These are phyloP conservation scores for Syzygium aromaticum DNA, from an alignment of 345 rosid genomes.

Conservation along the genomic window DNA sequence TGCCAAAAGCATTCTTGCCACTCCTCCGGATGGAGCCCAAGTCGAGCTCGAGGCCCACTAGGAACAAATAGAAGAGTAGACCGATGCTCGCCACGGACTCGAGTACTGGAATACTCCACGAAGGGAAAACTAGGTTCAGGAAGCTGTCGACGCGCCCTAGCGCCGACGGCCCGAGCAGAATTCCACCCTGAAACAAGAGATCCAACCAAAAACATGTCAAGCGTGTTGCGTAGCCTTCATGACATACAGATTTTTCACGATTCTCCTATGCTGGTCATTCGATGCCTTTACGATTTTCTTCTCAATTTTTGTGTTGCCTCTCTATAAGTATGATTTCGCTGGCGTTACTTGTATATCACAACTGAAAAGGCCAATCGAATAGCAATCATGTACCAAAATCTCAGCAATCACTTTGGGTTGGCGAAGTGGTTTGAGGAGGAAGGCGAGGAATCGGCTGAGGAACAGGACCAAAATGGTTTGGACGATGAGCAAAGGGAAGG, in stretches of 20 bases:
- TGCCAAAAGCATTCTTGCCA: constrained; percentile 29
- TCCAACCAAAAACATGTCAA: neutral
- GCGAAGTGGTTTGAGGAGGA: constrained; percentile 82
- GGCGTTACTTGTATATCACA: neutral
- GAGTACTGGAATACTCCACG: constrained; percentile 38
- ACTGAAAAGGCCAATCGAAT: neutral
- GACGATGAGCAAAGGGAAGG: constrained; percentile 69
- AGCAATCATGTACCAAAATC: constrained; percentile 37
- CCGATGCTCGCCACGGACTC: constrained; percentile 52
- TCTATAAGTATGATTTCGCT: neutral
- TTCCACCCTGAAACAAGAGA: constrained; percentile 10
- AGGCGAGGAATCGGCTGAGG: constrained; percentile 58
- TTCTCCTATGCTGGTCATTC: neutral
- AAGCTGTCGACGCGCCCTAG: constrained; percentile 35
- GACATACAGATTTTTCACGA: neutral
- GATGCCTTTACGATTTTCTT: neutral
- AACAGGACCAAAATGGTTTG: constrained; percentile 60
- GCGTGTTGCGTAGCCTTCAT: neutral
- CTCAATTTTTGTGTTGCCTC: neutral
- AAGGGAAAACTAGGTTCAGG: constrained; percentile 35
- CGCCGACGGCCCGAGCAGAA: constrained; percentile 51
- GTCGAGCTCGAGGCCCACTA: constrained; percentile 62
- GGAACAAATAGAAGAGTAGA: constrained; percentile 51
- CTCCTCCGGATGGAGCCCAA: constrained; percentile 24
- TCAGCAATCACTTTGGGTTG: constrained; percentile 95